These are phyloP conservation scores for Solanum pimpinellifolium DNA, from an alignment of 257 asterid species.

Conservation along the genomic window DNA sequence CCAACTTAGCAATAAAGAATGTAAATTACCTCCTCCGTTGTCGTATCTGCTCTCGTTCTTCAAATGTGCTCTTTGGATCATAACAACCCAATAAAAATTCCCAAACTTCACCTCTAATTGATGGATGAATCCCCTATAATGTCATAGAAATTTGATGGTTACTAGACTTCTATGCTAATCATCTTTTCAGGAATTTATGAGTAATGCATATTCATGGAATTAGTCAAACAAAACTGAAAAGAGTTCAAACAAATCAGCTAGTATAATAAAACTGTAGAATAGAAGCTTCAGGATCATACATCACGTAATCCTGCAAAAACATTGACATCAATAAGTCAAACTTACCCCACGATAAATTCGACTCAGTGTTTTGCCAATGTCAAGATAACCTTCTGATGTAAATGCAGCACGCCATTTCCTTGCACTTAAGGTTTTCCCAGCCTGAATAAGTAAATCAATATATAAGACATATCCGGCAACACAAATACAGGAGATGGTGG, in stretches of 20 bases:
- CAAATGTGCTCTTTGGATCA: constrained; percentile 79
- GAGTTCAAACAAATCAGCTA: neutral
- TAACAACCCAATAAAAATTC: constrained; percentile 89
- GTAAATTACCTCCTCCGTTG: constrained; percentile 53
- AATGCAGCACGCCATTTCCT: constrained; percentile 92
- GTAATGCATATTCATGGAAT: neutral
- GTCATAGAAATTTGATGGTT: neutral
- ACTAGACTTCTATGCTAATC: neutral
- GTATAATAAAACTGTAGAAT: too few relatives aligned
- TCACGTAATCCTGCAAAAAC: neutral
- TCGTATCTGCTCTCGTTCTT: constrained; percentile 69
- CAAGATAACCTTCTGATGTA: constrained; percentile 71
- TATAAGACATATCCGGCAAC: neutral
- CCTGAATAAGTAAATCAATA: constrained; percentile 29
- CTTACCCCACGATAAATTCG: constrained; percentile 86
- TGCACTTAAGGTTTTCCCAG: constrained; percentile 78
- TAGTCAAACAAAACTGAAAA: neutral
- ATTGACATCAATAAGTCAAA: constrained; percentile 1
- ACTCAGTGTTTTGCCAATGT: constrained; percentile 65
- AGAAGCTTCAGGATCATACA: too few relatives aligned
- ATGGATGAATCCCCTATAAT: constrained; percentile 86
- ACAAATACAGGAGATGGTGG: neutral
- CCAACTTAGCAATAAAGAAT: neutral
- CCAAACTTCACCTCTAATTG: constrained; percentile 99
- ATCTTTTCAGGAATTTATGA: neutral